Percentiles rank a stretch among this genome's conserved stretches.
phyloP scores from a whole-genome alignment of 2,329 filamentous ascomycete species.

The Thermoascus crustaceus region DNA sequence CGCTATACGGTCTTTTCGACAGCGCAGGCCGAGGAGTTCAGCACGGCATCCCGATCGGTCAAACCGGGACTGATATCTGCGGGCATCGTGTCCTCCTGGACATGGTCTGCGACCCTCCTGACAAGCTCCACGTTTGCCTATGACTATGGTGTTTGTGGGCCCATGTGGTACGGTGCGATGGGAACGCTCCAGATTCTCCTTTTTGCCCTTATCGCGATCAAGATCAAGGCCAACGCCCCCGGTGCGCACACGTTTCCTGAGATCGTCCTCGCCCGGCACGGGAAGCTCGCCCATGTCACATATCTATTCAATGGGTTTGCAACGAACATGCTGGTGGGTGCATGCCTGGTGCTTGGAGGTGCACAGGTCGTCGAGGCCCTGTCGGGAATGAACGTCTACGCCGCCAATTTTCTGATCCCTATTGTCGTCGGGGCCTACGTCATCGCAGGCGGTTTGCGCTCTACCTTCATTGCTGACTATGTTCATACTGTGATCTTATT shows the following conservation, averaged over 20 bases:
- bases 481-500: conserved; percentile 36
- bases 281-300: conserved; percentile 28
- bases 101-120: conserved; percentile 41
- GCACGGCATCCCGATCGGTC: conserved; percentile 34
- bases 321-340: conserved; percentile 36
- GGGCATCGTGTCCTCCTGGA: conserved; percentile 44
- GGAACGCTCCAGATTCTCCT: conserved; percentile 35
- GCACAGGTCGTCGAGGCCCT: conserved; percentile 32
- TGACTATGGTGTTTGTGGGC: conserved; percentile 33
- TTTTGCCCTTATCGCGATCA: conserved; percentile 35
- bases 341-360: conserved; percentile 33
- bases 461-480: conserved; percentile 38
- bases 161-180: conserved; percentile 37
- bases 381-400: conserved; percentile 37
- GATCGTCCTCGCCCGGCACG: conserved; percentile 33
- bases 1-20: conserved; percentile 23
- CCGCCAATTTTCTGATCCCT: conserved; percentile 34
- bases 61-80: conserved; percentile 38
- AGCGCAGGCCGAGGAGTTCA: conserved; percentile 41
- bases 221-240: conserved; percentile 35
- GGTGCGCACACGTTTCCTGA: conserved; percentile 38
- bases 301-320: conserved; percentile 35
- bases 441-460: conserved; percentile 32
- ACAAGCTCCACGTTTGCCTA: conserved; percentile 37
- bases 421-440: conserved; percentile 34